Percentiles rank a stretch among this genome's conserved stretches.
phyloP scores from a whole-genome alignment of 371 early-diverging fungal species.

The Mortierella sp. region DNA sequence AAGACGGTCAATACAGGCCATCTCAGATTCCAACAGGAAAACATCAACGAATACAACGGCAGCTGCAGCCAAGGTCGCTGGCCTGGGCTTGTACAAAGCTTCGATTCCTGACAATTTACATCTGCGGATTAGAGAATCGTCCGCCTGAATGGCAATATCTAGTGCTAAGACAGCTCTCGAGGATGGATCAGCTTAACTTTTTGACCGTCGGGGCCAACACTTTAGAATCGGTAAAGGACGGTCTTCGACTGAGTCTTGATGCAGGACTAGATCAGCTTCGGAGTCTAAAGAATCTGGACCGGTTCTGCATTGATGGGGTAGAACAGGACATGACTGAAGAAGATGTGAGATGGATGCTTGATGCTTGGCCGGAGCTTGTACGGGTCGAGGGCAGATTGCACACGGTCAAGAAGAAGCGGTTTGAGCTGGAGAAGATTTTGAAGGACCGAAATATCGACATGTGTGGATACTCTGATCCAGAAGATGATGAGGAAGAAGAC shows the following conservation, averaged over 20 bases:
- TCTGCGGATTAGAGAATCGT: slow-evolving; percentile 19
- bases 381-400: slow-evolving; percentile 12
- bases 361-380: slow-evolving; percentile 12
- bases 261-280: slow-evolving; percentile 5
- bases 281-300: background rate
- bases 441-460: background rate
- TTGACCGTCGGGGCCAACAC: slow-evolving; percentile 7
- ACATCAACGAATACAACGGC: background rate
- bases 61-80: slow-evolving; percentile 3
- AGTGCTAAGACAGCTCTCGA: slow-evolving; percentile 15
- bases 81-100: slow-evolving; percentile 20
- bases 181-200: slow-evolving; percentile 4
- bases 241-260: slow-evolving; percentile 8
- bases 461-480: background rate
- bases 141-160: slow-evolving; percentile 5
- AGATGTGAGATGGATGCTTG: slow-evolving; percentile 18
- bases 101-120: slow-evolving; percentile 1
- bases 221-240: background rate
- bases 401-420: too few relatives aligned
- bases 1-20: too few relatives aligned
- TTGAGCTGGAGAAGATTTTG: too few relatives aligned
- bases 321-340: slow-evolving; percentile 2
- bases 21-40: background rate
- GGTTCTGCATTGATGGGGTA: slow-evolving; percentile 13
- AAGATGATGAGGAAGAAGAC: background rate